Percentiles rank a stretch among this genome's conserved stretches.
Evolutionary conservation across 371 early-diverging fungal genomes (phyloP).

Genomic region (Amoeboradix gromovi): DNA sequence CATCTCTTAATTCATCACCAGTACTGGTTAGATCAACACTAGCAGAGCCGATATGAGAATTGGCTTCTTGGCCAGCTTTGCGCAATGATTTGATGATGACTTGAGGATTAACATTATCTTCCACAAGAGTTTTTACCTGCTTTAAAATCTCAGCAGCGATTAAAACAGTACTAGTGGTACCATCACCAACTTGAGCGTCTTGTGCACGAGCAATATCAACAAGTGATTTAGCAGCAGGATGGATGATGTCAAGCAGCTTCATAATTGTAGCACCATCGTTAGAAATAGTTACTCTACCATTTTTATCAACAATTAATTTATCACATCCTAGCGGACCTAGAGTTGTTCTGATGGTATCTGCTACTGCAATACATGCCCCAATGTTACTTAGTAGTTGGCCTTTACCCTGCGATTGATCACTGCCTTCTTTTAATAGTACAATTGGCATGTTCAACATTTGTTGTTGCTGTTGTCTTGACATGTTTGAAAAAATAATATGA

Average conservation of each 20-base stretch:
- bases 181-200: slow-evolving; percentile 99
- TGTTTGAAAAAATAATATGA: no score
- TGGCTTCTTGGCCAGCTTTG: slow-evolving; percentile 17
- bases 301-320: slow-evolving; percentile 85
- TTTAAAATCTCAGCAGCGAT: slow-evolving; percentile 87
- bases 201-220: slow-evolving; percentile 93
- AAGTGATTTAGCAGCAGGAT: slow-evolving; percentile 93
- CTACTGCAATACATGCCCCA: slow-evolving; percentile 75
- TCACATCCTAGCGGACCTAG: slow-evolving; percentile 99
- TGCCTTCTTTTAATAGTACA: slow-evolving; percentile 92
- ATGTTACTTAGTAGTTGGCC: slow-evolving; percentile 95
- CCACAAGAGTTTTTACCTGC: slow-evolving; percentile 69
- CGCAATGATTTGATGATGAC: slow-evolving; percentile 80
- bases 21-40: slow-evolving; percentile 4
- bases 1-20: slow-evolving; percentile 18
- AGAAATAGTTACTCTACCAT: slow-evolving; percentile 85
- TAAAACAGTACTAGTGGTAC: slow-evolving; percentile 96
- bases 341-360: slow-evolving; percentile 84
- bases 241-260: slow-evolving; percentile 87
- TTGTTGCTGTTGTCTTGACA: neutral
- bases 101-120: slow-evolving; percentile 81
- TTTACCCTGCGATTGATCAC: slow-evolving; percentile 93
- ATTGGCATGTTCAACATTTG: slow-evolving; percentile 25
- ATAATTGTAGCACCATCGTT: slow-evolving; percentile 99
- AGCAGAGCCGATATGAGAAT: slow-evolving; percentile 4